These are phyloP conservation scores for Naganishia sp. DNA, from an alignment of 1,284 basidiomycete species.

Conservation along the genomic window DNA sequence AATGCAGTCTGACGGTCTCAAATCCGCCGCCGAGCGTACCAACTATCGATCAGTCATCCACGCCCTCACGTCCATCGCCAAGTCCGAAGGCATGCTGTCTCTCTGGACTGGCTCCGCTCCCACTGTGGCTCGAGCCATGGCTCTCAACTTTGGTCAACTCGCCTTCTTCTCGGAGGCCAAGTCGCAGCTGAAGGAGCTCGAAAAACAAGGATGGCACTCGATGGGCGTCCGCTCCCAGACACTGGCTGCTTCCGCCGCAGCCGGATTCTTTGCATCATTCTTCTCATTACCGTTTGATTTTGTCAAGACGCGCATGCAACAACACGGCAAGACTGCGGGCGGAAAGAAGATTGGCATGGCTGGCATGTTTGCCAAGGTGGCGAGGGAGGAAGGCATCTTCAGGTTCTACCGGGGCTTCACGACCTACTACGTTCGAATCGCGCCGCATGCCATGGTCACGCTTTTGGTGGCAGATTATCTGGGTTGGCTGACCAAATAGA, in stretches of 20 bases:
- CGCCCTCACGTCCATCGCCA: conserved; percentile 30
- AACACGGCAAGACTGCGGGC: conserved; percentile 27
- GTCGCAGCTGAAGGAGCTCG: conserved; percentile 28
- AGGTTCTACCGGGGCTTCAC: conserved; percentile 34
- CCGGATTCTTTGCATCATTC: conserved; percentile 35
- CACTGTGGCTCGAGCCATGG: conserved; percentile 34
- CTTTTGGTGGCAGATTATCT: conserved; percentile 35
- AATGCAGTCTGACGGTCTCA: conserved; percentile 35
- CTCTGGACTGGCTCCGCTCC: conserved; percentile 33
- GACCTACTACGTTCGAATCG: conserved; percentile 34
- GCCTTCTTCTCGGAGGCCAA: conserved; percentile 35
- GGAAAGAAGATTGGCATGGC: conserved; percentile 31
- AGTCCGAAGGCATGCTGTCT: conserved; percentile 31
- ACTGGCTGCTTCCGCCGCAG: conserved; percentile 28
- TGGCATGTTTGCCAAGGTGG: conserved; percentile 31
- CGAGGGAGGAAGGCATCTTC: conserved; percentile 31
- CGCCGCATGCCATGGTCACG: conserved; percentile 35
- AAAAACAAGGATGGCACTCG: conserved; percentile 23
- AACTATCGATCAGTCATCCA: conserved; percentile 34
- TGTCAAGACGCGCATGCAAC: conserved; percentile 35
- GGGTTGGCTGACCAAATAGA: conserved; percentile 33
- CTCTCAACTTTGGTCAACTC: conserved; percentile 36
- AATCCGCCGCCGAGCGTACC: conserved; percentile 29
- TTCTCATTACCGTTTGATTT: conserved; percentile 35
- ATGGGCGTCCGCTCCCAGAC: conserved; percentile 22